Evolutionary conservation across 2,329 filamentous ascomycete genomes (phyloP).

Genomic region (Talaromyces sp.): DNA sequence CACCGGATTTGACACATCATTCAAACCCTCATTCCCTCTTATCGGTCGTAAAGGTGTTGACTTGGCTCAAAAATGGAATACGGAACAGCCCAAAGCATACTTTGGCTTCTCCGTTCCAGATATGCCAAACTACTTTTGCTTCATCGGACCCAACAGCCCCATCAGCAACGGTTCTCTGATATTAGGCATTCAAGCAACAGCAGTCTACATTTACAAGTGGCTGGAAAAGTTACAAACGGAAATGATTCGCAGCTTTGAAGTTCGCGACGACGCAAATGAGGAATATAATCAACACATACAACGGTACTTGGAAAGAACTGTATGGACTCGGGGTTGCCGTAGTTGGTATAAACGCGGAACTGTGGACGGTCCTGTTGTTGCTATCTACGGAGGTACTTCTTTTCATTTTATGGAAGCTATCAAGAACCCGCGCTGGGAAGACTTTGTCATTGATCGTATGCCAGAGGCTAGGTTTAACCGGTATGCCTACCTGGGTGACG

Average conservation of each 20-base stretch:
- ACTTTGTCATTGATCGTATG: constrained; percentile 18
- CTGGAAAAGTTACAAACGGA: constrained; percentile 10
- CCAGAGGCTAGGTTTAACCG: constrained; percentile 19
- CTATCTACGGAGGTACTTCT: constrained; percentile 24
- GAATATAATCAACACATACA: constrained; percentile 12
- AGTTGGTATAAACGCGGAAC: constrained; percentile 20
- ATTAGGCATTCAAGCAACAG: constrained; percentile 2
- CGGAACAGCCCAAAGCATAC: constrained; percentile 41
- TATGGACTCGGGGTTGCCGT: constrained; percentile 6
- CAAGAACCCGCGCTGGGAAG: constrained; percentile 17
- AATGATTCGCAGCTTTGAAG: constrained; percentile 9
- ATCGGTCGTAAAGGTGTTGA: constrained; percentile 37
- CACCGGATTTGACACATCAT: constrained; percentile 33
- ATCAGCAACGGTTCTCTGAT: constrained; percentile 37
- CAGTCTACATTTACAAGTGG: constrained; percentile 8
- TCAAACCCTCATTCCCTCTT: constrained; percentile 36
- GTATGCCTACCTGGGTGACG: constrained; percentile 23
- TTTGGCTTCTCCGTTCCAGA: constrained; percentile 45
- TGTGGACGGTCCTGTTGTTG: constrained; percentile 21
- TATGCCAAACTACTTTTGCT: constrained; percentile 47
- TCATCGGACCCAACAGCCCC: constrained; percentile 33
- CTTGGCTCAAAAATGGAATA: constrained; percentile 45
- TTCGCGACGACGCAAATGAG: constrained; percentile 3
- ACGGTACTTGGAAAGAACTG: neutral
- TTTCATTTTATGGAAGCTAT: constrained; percentile 22